These are phyloP conservation scores for Farysia itapuensis DNA, from an alignment of 1,284 basidiomycete species.

Conservation along the genomic window DNA sequence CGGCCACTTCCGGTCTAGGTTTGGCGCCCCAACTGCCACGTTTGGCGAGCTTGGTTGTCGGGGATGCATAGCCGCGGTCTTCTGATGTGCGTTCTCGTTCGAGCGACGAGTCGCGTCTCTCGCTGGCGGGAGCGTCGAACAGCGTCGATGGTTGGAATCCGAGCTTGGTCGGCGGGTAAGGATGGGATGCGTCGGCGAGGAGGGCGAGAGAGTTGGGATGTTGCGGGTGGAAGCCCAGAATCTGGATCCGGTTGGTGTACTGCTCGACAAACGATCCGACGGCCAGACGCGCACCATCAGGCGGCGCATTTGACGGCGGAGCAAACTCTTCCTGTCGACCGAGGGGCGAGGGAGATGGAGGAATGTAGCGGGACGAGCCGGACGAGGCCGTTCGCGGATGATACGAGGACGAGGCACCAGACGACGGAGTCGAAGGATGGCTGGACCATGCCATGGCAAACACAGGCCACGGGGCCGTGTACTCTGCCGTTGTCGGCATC, in stretches of 20 bases:
- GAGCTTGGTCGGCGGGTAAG: constrained; percentile 57
- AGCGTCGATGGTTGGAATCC: constrained; percentile 55
- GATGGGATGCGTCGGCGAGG: constrained; percentile 55
- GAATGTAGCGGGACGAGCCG: constrained; percentile 26
- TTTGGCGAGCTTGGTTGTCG: constrained; percentile 39
- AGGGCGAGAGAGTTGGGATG: constrained; percentile 32
- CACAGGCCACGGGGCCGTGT: constrained; percentile 44
- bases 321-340: constrained; percentile 23
- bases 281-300: constrained; percentile 46
- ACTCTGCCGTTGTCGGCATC: constrained; percentile 35
- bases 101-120: constrained; percentile 15
- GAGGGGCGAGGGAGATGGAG: constrained; percentile 36
- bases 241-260: constrained; percentile 56
- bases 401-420: constrained; percentile 23
- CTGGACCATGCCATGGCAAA: constrained; percentile 54
- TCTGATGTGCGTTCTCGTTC: constrained; percentile 22
- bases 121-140: constrained; percentile 29
- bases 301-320: constrained; percentile 21
- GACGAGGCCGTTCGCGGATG: constrained; percentile 26
- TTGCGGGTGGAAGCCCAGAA: constrained; percentile 46
- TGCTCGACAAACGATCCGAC: constrained; percentile 57
- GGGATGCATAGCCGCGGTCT: constrained; percentile 37
- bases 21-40: constrained; percentile 45
- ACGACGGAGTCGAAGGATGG: constrained; percentile 25
- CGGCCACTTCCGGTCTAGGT: constrained; percentile 6